Conservation (phyloP, 2,329 filamentous ascomycete genomes). For the Cadophora sp. region DNA sequence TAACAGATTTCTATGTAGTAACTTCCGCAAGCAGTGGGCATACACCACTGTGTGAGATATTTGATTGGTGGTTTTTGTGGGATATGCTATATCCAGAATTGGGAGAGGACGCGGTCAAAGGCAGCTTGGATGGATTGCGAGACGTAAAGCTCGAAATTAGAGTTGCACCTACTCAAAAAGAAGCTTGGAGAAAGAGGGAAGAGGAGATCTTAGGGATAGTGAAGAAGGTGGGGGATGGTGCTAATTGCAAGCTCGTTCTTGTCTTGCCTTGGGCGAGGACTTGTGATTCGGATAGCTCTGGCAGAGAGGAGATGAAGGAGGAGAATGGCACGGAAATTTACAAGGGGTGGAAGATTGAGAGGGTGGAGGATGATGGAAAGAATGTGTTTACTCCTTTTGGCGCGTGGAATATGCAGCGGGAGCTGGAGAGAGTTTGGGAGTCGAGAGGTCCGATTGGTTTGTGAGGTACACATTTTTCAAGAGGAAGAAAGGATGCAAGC, state of each 20-base stretch:
- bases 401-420: neutral
- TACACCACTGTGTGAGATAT: neutral
- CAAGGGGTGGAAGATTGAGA: slow-evolving; percentile 1
- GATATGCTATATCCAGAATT: neutral
- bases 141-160: neutral
- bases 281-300: no score
- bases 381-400: neutral
- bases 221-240: neutral
- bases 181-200: neutral
- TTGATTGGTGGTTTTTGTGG: neutral
- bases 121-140: neutral
- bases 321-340: neutral
- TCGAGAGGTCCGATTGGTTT: neutral
- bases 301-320: no score
- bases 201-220: neutral
- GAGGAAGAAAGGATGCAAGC: neutral
- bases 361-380: neutral
- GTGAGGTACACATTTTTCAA: neutral
- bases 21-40: neutral
- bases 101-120: neutral
- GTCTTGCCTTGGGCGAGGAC: neutral
- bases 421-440: neutral
- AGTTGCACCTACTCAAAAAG: neutral
- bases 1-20: neutral
- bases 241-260: neutral